These are phyloP conservation scores for Trypanosoma theileri DNA, from an alignment of 208 protist genomes.

Conservation along the genomic window DNA sequence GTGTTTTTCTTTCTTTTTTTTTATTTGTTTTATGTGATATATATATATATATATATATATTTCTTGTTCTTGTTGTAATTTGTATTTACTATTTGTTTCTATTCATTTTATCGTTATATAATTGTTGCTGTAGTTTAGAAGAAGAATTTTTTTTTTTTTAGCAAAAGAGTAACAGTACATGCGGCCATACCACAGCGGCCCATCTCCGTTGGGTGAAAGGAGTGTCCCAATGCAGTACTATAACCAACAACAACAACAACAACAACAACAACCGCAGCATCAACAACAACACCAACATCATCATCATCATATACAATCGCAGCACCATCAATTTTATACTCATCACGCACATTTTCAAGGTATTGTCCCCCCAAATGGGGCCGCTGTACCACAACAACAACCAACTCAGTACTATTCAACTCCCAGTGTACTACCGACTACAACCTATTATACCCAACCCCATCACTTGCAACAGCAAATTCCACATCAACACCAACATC, in stretches of 20 bases:
- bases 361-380: constrained; percentile 5
- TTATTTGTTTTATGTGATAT: too few species aligned
- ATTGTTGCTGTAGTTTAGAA: constrained; percentile 1
- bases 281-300: constrained; percentile 31
- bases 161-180: constrained; percentile 16
- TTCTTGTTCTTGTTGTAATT: too few species aligned
- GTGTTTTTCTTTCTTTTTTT: too few species aligned
- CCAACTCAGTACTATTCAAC: neutral
- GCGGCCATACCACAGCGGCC: constrained; percentile 7
- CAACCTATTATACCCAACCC: neutral
- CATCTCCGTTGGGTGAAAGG: constrained; percentile 5
- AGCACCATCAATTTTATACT: constrained; percentile 8
- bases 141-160: too few species aligned
- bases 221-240: constrained; percentile 14
- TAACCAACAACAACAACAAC: constrained; percentile 15
- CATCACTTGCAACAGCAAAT: constrained; percentile 10
- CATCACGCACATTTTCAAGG: constrained; percentile 9
- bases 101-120: too few species aligned
- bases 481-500: constrained; percentile 19
- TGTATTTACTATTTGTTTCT: too few species aligned
- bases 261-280: constrained; percentile 20
- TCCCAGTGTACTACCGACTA: neutral
- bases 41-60: too few species aligned
- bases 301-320: constrained; percentile 2
- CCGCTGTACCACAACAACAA: neutral